Conservation (phyloP, 805 yeast species). For the Blastobotrys americana region DNA sequence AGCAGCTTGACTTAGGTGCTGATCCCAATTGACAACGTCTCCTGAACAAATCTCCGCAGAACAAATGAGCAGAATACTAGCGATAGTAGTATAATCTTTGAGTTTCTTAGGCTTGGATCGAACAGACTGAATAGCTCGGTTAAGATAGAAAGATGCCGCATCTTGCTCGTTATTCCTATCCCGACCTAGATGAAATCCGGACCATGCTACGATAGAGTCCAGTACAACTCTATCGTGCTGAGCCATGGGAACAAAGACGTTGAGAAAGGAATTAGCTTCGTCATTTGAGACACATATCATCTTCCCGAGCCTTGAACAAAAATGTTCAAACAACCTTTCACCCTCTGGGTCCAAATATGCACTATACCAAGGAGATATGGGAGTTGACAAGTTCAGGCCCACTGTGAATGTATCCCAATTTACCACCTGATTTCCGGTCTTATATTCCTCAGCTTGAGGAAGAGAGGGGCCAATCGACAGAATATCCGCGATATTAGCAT, state of each 20-base stretch:
- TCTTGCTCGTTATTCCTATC: constrained; percentile 26
- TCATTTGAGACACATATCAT: constrained; percentile 43
- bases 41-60: constrained; percentile 83
- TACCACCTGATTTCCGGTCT: background rate
- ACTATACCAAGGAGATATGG: constrained; percentile 9
- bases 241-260: constrained; percentile 49
- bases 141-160: constrained; percentile 22
- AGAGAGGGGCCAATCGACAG: too few species aligned
- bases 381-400: constrained; percentile 2
- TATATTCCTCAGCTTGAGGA: background rate
- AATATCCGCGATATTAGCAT: too few species aligned
- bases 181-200: constrained; percentile 27
- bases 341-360: constrained; percentile 39
- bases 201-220: constrained; percentile 54
- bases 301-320: constrained; percentile 35
- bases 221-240: constrained; percentile 42
- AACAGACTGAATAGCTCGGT: constrained; percentile 20
- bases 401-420: background rate
- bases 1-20: constrained; percentile 59
- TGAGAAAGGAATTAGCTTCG: constrained; percentile 44
- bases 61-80: constrained; percentile 58
- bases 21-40: constrained; percentile 70
- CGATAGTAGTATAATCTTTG: constrained; percentile 39
- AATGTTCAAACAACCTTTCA: constrained; percentile 41
- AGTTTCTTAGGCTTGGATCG: constrained; percentile 12